A percentile compares a stretch with the other conserved stretches of the same genome.
phyloP scores from a whole-genome alignment of 176 grass and related monocot species.

The Paspalum notatum region DNA sequence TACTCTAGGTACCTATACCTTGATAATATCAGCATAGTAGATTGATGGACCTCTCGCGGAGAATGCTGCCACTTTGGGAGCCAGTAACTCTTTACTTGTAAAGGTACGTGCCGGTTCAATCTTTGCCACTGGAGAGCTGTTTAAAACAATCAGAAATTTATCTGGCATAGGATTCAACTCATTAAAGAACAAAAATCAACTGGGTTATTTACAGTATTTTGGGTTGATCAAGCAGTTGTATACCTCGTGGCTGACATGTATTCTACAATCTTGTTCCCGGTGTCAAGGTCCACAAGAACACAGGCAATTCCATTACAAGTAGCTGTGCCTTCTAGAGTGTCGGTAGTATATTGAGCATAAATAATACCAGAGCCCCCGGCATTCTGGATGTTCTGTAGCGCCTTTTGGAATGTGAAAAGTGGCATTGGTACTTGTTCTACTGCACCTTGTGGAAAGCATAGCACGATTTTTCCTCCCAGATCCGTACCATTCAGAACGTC shows the following conservation, averaged over 20 bases:
- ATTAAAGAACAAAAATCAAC: not conserved
- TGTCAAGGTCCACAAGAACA: constrained; percentile 37
- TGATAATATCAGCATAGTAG: constrained; percentile 17
- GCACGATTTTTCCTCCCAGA: not conserved
- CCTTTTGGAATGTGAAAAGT: fast-evolving
- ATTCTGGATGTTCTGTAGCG: not conserved
- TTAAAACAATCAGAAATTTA: not conserved
- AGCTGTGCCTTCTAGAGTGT: fast-evolving
- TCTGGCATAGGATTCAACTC: not conserved
- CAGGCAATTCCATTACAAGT: not conserved
- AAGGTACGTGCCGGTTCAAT: constrained; percentile 28
- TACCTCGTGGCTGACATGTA: not conserved
- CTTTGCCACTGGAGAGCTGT: constrained; percentile 28
- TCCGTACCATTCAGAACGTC: constrained; percentile 12
- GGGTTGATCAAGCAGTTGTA: not conserved
- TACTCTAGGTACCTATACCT: not conserved
- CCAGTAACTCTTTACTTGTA: not conserved
- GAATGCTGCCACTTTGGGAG: constrained; percentile 29
- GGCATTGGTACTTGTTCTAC: not conserved
- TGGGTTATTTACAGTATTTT: not conserved
- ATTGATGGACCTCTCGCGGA: constrained; percentile 37
- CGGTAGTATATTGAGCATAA: not conserved
- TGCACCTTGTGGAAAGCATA: fast-evolving
- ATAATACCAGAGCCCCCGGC: constrained; percentile 1
- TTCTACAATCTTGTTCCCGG: fast-evolving